phyloP scores from a whole-genome alignment of 2,329 filamentous ascomycete genomes.

The Pseudogymnoascus sp. region DNA sequence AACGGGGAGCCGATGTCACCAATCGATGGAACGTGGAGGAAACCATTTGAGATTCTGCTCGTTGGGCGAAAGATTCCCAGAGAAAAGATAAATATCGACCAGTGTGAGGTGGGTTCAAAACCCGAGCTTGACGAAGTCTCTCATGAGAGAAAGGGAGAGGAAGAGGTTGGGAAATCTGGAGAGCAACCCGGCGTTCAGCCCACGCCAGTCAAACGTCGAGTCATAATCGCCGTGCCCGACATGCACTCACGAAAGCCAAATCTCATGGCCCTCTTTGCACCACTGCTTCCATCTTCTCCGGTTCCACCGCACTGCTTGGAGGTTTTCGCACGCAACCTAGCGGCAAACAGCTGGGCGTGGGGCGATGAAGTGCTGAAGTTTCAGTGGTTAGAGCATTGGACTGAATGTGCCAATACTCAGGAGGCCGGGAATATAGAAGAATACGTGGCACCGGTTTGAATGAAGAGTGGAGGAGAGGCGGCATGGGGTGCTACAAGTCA shows the following conservation, averaged over 20 bases:
- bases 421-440: not conserved
- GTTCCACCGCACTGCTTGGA: slow-evolving; percentile 53
- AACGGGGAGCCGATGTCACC: slow-evolving; percentile 55
- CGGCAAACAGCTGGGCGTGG: slow-evolving; percentile 71
- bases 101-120: not conserved
- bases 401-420: slow-evolving; percentile 16
- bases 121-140: not conserved
- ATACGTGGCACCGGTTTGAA: not conserved
- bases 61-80: slow-evolving; percentile 37
- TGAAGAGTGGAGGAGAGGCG: not conserved
- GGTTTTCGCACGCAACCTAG: slow-evolving; percentile 66
- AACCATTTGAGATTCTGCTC: slow-evolving; percentile 67
- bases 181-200: slow-evolving; percentile 21
- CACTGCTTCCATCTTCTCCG: slow-evolving; percentile 36
- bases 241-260: slow-evolving; percentile 73
- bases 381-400: slow-evolving; percentile 50
- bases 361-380: slow-evolving; percentile 66
- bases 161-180: slow-evolving; percentile 16
- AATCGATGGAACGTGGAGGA: slow-evolving; percentile 55
- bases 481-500: not conserved
- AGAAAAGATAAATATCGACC: not conserved
- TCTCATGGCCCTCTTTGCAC: slow-evolving; percentile 50
- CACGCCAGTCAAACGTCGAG: slow-evolving; percentile 37
- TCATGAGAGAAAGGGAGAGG: not conserved
- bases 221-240: slow-evolving; percentile 64